Evolutionary conservation across 129 eudicot genomes (phyloP), one percentile per base, ranked within the genome.

Genomic region (Helianthus tuberosus): DNA sequence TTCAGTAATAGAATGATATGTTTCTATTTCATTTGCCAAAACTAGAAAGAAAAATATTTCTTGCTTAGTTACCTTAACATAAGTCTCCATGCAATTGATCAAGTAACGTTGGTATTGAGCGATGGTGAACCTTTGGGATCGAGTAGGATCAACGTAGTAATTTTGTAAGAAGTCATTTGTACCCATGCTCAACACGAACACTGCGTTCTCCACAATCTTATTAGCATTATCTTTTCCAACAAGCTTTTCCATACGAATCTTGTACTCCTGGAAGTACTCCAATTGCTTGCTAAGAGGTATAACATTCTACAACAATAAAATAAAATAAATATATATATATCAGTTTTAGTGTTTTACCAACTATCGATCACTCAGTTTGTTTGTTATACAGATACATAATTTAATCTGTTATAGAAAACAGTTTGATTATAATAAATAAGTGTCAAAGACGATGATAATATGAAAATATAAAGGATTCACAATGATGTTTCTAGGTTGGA

Each of bases 101-200:
- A 89, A 74, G 80, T 27, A 89, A 63, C 58, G 78, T 78, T 81
- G 87, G 79, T 86, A 89, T 62, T 89, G 84, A 32, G 73, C 76
- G 27, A 84, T 63, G 11, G 83, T 89, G 81, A 73, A 89, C 52
- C 72, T 80, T 9, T 68, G 10, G 6, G 88, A 38, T 53, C 96
- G 96, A 50, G 73, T 72, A 9, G 84, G 81, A 27, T 84, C 88
- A 0, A 79, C 4, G n/a, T 65, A 86, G 81, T 89, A 89, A 39
- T 89, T 89, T 48, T 81, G 88, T 64, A 89, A 71, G 49, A 89
- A 86, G 82, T 89, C 96, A 68, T 89, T 86, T 9, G 89, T 84
- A 10, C 96, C 92, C 82, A 84, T 84, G 72, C 92, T 86, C 51
- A 89, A 47, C 3, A 86, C 20, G 55, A 47, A 77, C 6, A 84